Evolutionary conservation across 2,329 filamentous ascomycete species (phyloP).

Genomic region (Diaporthe aspalathi): DNA sequence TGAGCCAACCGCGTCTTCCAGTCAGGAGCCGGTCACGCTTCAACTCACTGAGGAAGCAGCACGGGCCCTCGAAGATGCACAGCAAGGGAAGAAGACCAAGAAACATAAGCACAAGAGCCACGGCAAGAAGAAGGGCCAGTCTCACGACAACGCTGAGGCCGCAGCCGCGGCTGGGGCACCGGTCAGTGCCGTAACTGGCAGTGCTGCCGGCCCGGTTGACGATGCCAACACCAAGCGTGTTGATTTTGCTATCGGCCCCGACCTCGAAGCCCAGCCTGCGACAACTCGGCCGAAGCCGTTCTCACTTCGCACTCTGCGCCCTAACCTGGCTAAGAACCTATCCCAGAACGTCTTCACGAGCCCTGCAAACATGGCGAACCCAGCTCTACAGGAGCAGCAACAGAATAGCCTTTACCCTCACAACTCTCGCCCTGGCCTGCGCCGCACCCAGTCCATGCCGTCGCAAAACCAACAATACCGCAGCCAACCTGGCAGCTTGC

Average conservation of each 20-base stretch:
- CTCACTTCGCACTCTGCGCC: constrained; percentile 59
- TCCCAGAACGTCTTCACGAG: constrained; percentile 68
- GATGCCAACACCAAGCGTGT: constrained; percentile 52
- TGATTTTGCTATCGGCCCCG: constrained; percentile 54
- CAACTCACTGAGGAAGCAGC: constrained; percentile 36
- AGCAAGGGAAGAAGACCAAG: constrained; percentile 41
- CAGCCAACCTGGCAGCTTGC: constrained; percentile 42
- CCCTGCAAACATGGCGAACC: constrained; percentile 42
- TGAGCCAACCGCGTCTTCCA: constrained; percentile 40
- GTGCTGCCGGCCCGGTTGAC: constrained; percentile 25
- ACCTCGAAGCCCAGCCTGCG: constrained; percentile 47
- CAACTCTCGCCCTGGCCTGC: constrained; percentile 50
- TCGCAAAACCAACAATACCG: constrained; percentile 41
- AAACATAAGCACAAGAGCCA: constrained; percentile 34
- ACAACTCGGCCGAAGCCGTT: constrained; percentile 47
- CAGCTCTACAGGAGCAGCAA: neutral
- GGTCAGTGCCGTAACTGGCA: neutral
- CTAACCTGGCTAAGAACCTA: constrained; percentile 63
- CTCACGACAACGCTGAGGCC: constrained; percentile 27
- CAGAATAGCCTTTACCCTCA: constrained; percentile 44
- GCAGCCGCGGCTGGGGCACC: constrained; percentile 7
- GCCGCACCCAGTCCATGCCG: constrained; percentile 68
- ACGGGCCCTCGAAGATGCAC: constrained; percentile 34
- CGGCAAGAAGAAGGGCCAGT: constrained; percentile 46
- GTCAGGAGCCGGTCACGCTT: constrained; percentile 31